Evolutionary conservation across 2,329 filamentous ascomycete species (phyloP).

Genomic region (Nemania serpens): DNA sequence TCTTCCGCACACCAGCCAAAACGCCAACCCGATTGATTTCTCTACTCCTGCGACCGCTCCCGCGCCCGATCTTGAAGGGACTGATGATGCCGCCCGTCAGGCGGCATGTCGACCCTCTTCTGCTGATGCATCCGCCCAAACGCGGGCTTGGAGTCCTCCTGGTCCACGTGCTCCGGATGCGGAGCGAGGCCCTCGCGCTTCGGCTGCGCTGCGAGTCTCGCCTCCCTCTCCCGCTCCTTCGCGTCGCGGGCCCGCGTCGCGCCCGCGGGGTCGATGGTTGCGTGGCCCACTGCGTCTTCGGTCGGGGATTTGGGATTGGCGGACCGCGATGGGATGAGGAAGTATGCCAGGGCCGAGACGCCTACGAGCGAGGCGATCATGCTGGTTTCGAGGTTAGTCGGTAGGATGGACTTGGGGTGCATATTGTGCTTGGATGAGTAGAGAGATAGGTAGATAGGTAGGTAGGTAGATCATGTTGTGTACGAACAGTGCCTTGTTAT

Average conservation of each 20-base stretch:
- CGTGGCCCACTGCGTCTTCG: too few relatives aligned
- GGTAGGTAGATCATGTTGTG: too few relatives aligned
- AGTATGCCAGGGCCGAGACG: slow-evolving; percentile 25
- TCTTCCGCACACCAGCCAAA: too few relatives aligned
- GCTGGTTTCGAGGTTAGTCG: background rate
- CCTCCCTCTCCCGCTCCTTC: too few relatives aligned
- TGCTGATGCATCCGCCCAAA: slow-evolving; percentile 26
- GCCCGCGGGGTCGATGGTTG: too few relatives aligned
- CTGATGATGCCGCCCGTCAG: slow-evolving; percentile 29
- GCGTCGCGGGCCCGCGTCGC: too few relatives aligned
- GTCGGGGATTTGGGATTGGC: background rate
- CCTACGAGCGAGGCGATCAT: slow-evolving; percentile 22
- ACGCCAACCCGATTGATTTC: background rate
- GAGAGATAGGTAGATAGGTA: background rate
- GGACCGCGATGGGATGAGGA: slow-evolving; percentile 12
- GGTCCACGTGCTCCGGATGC: slow-evolving; percentile 25
- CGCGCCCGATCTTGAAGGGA: slow-evolving; percentile 22
- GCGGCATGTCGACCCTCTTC: slow-evolving; percentile 29
- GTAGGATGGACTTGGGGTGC: background rate
- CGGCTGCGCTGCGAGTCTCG: too few relatives aligned
- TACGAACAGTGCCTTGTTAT: slow-evolving; percentile 24
- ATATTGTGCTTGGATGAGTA: background rate
- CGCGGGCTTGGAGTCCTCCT: slow-evolving; percentile 25
- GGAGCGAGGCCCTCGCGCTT: background rate
- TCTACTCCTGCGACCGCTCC: background rate